Percentiles rank a stretch among this genome's conserved stretches.
Conservation (phyloP, 148 eudicot species). For the Rhododendron molle region DNA sequence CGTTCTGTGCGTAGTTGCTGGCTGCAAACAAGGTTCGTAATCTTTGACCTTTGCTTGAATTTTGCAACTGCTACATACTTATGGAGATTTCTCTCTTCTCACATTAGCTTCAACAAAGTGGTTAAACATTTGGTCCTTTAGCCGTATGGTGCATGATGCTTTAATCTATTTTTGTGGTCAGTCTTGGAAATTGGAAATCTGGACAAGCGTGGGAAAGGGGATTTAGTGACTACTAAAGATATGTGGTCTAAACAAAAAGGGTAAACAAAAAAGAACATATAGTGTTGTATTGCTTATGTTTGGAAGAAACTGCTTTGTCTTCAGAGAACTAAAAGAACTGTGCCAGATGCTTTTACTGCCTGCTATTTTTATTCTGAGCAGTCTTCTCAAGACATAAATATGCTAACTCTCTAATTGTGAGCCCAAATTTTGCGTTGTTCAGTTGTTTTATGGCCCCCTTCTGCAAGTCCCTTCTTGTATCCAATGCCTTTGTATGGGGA, state of each 20-base stretch:
- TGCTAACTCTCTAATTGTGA: conserved; percentile 1
- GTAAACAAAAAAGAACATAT: background rate
- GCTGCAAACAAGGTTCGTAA: conserved; percentile 65
- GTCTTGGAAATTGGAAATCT: conserved; percentile 4
- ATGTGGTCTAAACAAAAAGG: no score
- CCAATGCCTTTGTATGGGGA: conserved; percentile 91
- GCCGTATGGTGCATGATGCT: background rate
- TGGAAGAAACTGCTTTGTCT: background rate
- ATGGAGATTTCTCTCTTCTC: background rate
- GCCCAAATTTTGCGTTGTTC: conserved; percentile 22
- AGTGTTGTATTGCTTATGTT: background rate
- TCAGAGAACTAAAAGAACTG: background rate
- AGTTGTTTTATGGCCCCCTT: conserved; percentile 95
- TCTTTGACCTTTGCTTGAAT: background rate
- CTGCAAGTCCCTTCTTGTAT: conserved; percentile 67
- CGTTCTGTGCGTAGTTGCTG: conserved; percentile 73
- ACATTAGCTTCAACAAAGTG: background rate
- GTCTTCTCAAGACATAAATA: background rate
- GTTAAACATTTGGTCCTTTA: background rate
- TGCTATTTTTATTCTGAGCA: background rate
- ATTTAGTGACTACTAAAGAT: background rate
- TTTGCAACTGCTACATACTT: background rate
- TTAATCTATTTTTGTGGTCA: background rate
- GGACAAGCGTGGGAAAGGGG: background rate
- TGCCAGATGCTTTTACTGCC: background rate